Base-by-base conservation (phyloP, 2,329 filamentous ascomycete genomes). In the Diaporthe nobilis region DNA sequence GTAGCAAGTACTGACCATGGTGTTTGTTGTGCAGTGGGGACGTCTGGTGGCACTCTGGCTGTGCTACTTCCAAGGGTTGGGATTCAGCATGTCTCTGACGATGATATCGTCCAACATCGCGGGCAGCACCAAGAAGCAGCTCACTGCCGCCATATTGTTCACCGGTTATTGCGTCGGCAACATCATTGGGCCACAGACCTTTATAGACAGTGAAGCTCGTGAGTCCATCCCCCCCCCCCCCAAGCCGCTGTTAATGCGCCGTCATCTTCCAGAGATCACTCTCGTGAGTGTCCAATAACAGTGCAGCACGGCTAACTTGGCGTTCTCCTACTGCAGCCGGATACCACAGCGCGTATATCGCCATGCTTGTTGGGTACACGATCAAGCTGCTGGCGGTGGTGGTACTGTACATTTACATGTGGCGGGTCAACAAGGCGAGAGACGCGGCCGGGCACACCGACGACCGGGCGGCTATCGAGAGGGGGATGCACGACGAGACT, bases 41-140 rank as follows among this genome's bases (percentile, higher is more conserved):
- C 84, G 88, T 3, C 82, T 91, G 2, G 89, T 91, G 4, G 88
- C 87, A 0, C 84, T 91, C 9, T 91, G 89, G 88, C 83, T 92
- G 10, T 82, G 81, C 77, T 83, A 80, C 75, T 82, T 82, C 78
- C 82, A 83, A 63, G 81, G 81, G 8, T 78, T 82, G 7, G 80
- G 81, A 20, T 82, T 83, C 77, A 81, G 80, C 77, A 82, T 82
- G 80, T 79, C 81, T 1, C 34, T 83, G 68, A 82, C 81, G 10
- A 83, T 83, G 81, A 72, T 82, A 9, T 82, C 82, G 13, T 83
- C 81, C 39, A 82, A 82, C 60, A 76, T 83, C 31, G 81, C 82
- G n/a, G 82, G 82, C 0, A 82, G 80, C 44, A 82, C 82, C 22
- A 83, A 83, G 80, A 82, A 82, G 77, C 81, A 82, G 76, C 73